Evolutionary conservation across 2,329 filamentous ascomycete genomes (phyloP).

Genomic region (Fonsecaea erecta): DNA sequence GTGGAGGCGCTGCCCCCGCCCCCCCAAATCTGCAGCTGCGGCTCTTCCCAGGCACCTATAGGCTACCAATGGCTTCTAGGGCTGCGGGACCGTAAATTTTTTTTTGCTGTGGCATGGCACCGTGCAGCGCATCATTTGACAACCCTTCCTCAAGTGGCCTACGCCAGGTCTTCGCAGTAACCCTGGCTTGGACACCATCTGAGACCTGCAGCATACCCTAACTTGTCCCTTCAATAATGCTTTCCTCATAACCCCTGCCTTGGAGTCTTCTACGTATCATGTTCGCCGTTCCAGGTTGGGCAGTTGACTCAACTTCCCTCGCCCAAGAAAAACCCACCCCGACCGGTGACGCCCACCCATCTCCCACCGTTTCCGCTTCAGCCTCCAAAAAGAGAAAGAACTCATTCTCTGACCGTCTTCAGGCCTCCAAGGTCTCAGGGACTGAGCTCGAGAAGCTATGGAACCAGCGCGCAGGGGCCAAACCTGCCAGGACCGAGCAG

Average conservation of each 20-base stretch:
- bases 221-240: constrained; percentile 7
- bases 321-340: constrained; percentile 38
- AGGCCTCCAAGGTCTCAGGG: constrained; percentile 58
- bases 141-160: neutral
- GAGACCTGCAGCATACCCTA: constrained; percentile 26
- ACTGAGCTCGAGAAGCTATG: constrained; percentile 79
- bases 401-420: constrained; percentile 26
- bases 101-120: neutral
- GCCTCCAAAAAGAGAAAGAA: constrained; percentile 59
- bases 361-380: constrained; percentile 8
- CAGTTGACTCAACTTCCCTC: constrained; percentile 59
- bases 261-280: constrained; percentile 47
- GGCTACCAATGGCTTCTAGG: neutral
- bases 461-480: constrained; percentile 61
- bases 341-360: constrained; percentile 39
- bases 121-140: neutral
- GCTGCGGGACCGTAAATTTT: neutral
- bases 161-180: neutral
- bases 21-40: constrained; percentile 6
- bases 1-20: neutral
- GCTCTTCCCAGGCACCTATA: neutral
- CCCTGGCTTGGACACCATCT: constrained; percentile 6
- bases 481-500: constrained; percentile 12
- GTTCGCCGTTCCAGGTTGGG: constrained; percentile 96
- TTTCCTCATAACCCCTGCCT: constrained; percentile 9